phyloP scores from a whole-genome alignment of 163 green algal genomes.

The Chloromonas sp. region DNA sequence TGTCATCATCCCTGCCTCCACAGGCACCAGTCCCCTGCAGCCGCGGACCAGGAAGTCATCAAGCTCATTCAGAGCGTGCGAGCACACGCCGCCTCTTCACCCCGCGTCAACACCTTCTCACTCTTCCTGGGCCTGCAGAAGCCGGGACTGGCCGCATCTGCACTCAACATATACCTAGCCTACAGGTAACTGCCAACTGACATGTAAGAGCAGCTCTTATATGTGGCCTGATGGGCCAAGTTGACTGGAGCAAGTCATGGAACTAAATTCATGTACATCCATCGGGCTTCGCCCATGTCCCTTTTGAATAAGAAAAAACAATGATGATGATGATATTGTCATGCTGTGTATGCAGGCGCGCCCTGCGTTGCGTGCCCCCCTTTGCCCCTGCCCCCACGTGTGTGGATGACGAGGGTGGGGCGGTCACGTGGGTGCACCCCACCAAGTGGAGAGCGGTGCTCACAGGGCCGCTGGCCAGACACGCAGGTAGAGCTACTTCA shows the following conservation, averaged over 20 bases:
- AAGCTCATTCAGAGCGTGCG: neutral
- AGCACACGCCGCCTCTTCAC: neutral
- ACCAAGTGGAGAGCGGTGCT: neutral
- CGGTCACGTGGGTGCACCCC: neutral
- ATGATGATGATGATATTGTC: too few relatives aligned
- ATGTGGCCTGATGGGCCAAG: too few relatives aligned
- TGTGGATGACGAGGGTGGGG: neutral
- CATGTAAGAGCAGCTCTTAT: too few relatives aligned
- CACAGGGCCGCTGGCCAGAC: too few relatives aligned
- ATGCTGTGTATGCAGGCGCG: too few relatives aligned
- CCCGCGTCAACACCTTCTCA: neutral
- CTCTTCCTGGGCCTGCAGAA: neutral
- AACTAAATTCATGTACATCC: too few relatives aligned
- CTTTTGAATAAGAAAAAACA: too few relatives aligned
- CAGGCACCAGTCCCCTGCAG: neutral
- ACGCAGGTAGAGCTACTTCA: too few relatives aligned
- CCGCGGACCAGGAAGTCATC: neutral
- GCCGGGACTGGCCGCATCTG: neutral
- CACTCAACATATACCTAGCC: neutral
- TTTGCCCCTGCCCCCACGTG: neutral
- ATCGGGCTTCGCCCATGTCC: too few relatives aligned
- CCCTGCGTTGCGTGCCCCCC: neutral
- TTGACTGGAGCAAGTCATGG: too few relatives aligned
- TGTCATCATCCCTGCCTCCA: neutral
- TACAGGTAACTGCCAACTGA: neutral